phyloP scores from a whole-genome alignment of 208 protist genomes.

The Leishmania braziliensis region DNA sequence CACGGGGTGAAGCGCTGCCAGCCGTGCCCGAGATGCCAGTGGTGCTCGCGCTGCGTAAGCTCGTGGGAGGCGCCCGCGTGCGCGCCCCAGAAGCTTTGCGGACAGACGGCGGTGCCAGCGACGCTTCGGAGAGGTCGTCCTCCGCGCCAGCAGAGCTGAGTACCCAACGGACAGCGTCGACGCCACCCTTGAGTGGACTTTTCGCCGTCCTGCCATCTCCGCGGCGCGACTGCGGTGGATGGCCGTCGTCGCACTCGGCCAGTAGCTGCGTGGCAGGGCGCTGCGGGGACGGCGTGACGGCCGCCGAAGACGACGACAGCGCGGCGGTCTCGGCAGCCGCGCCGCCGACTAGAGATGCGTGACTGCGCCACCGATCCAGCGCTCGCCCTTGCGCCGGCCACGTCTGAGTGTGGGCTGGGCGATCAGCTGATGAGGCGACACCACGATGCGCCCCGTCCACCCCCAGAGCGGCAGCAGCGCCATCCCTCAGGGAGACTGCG shows the following conservation, averaged over 20 bases:
- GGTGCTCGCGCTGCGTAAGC: not conserved
- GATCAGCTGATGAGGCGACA: not conserved
- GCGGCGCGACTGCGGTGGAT: not conserved
- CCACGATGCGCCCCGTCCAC: not conserved
- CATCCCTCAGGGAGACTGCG: not conserved
- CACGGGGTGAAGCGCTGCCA: not conserved
- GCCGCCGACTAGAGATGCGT: not conserved
- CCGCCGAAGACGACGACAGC: not conserved
- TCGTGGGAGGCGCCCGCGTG: not conserved
- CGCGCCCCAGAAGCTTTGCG: not conserved
- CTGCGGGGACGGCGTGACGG: not conserved
- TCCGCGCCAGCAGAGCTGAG: conserved; percentile 3
- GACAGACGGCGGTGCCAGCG: not conserved
- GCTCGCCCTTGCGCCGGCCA: not conserved
- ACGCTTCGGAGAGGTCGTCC: not conserved
- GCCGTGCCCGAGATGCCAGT: not conserved
- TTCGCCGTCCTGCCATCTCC: not conserved
- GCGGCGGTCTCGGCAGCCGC: not conserved
- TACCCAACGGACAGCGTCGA: conserved; percentile 27
- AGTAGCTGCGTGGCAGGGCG: not conserved
- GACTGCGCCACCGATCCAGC: conserved; percentile 7
- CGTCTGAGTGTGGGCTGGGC: not conserved
- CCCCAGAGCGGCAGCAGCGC: not conserved
- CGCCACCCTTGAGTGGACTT: conserved; percentile 12
- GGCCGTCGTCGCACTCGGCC: not conserved